These are phyloP conservation scores for Neurospora sp. DNA, from an alignment of 495 filamentous ascomycete genomes.

Conservation along the genomic window DNA sequence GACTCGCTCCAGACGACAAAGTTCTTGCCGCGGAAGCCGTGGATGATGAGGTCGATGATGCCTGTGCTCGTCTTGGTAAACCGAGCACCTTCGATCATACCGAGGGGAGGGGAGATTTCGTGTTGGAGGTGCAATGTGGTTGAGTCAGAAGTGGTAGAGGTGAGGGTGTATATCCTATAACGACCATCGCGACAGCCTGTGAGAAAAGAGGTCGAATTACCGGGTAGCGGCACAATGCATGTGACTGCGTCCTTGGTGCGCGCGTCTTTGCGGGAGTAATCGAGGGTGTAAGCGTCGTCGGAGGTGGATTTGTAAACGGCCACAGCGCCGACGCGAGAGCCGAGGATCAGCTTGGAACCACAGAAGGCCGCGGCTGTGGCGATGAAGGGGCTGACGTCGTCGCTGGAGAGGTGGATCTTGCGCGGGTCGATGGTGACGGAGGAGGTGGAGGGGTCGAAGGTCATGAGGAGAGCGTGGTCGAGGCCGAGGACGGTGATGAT, in stretches of 20 bases:
- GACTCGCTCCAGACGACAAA: slow-evolving; percentile 76
- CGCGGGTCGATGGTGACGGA: background rate
- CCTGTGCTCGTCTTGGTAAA: slow-evolving; percentile 23
- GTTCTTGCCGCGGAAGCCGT: slow-evolving; percentile 67
- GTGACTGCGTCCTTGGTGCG: slow-evolving; percentile 64
- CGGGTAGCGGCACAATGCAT: slow-evolving; percentile 38
- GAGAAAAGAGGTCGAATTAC: slow-evolving; percentile 36
- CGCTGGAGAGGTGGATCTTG: slow-evolving; percentile 9
- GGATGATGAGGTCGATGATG: slow-evolving; percentile 52
- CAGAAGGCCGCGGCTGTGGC: slow-evolving; percentile 24
- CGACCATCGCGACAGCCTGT: slow-evolving; percentile 66
- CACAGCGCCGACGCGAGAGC: slow-evolving; percentile 41
- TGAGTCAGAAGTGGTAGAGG: background rate
- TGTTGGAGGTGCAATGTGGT: slow-evolving; percentile 23
- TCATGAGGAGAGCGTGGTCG: slow-evolving; percentile 11
- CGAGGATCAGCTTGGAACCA: slow-evolving; percentile 48
- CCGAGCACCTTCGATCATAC: slow-evolving; percentile 58
- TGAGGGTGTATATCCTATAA: slow-evolving; percentile 48
- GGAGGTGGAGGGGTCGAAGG: slow-evolving; percentile 2
- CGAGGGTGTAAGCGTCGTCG: slow-evolving; percentile 1
- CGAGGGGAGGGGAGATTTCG: slow-evolving; percentile 46
- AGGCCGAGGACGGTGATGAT: slow-evolving; percentile 15
- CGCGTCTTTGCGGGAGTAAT: slow-evolving; percentile 20
- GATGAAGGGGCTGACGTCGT: slow-evolving; percentile 7
- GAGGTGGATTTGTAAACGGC: slow-evolving; percentile 14